phyloP scores from a whole-genome alignment of 1,284 basidiomycete species.

The Puccinia horiana region DNA sequence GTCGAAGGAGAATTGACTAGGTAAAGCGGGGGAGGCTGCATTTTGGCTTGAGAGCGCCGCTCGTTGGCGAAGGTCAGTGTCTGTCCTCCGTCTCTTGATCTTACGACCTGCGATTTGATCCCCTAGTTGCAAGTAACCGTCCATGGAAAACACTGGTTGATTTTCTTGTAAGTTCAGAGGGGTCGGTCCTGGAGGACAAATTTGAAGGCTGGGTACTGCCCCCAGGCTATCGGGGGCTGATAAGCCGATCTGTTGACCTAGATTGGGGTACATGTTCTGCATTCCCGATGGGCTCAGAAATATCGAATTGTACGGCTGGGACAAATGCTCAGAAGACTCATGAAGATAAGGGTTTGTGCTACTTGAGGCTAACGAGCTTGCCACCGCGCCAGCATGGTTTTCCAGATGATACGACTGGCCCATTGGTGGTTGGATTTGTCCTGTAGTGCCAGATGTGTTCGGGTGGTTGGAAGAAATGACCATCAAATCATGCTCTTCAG shows the following conservation, averaged over 20 bases:
- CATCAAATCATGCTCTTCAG: conserved; percentile 19
- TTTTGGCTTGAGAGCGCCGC: conserved; percentile 4
- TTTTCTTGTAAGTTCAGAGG: conserved; percentile 2
- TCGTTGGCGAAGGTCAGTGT: conserved; percentile 34
- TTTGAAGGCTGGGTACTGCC: conserved; percentile 17
- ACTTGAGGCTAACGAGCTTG: conserved; percentile 22
- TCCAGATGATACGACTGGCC: not conserved
- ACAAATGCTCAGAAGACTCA: conserved; percentile 23
- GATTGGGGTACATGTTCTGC: conserved; percentile 23
- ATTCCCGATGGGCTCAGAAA: conserved; percentile 21
- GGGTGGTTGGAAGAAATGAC: conserved; percentile 19
- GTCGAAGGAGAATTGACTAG: conserved; percentile 32
- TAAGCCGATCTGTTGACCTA: conserved; percentile 23
- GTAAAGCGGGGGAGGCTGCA: not conserved
- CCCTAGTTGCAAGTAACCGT: not conserved
- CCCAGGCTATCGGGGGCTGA: conserved; percentile 10
- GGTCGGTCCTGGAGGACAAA: conserved; percentile 30
- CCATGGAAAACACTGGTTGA: conserved; percentile 15
- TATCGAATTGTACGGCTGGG: conserved; percentile 32
- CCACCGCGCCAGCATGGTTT: not conserved
- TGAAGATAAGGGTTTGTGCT: conserved; percentile 21
- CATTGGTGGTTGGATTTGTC: not conserved
- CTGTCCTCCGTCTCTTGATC: conserved; percentile 45
- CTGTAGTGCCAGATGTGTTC: not conserved
- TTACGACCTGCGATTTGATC: conserved; percentile 16